A percentile compares a stretch with the other conserved stretches of the same genome.
phyloP scores from a whole-genome alignment of 164 flowering plant species.

The Dillenia turbinata region DNA sequence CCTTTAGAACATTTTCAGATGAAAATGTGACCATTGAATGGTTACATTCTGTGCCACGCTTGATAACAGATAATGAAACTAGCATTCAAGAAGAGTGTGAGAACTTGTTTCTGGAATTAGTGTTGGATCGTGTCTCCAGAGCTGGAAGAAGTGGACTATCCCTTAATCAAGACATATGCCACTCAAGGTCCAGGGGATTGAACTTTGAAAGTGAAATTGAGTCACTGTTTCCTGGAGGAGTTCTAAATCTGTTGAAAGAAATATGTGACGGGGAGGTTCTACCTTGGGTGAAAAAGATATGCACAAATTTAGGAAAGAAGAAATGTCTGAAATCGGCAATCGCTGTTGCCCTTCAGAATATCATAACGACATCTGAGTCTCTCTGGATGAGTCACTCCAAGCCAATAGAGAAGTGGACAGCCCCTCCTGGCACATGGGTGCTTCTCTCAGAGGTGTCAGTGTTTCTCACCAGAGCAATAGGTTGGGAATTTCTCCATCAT shows the following conservation, averaged over 20 bases:
- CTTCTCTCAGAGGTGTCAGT: slow-evolving; percentile 88
- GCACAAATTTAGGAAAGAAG: slow-evolving; percentile 88
- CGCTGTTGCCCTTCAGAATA: slow-evolving; percentile 66
- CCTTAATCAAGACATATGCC: background rate
- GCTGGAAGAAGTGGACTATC: slow-evolving; percentile 30
- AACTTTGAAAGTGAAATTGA: slow-evolving; percentile 34
- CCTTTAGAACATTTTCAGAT: slow-evolving; percentile 56
- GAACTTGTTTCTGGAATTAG: slow-evolving; percentile 73
- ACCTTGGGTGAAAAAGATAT: slow-evolving; percentile 82
- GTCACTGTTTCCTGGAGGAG: slow-evolving; percentile 47
- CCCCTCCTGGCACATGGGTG: slow-evolving; percentile 95
- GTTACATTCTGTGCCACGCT: slow-evolving; percentile 84
- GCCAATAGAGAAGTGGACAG: slow-evolving; percentile 89
- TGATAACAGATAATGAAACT: slow-evolving; percentile 81
- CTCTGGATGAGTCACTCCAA: slow-evolving; percentile 56
- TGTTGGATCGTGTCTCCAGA: slow-evolving; percentile 63
- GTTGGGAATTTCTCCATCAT: slow-evolving; percentile 89
- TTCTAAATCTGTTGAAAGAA: slow-evolving; percentile 50
- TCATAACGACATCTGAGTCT: slow-evolving; percentile 73
- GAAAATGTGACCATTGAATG: slow-evolving; percentile 66
- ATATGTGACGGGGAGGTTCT: slow-evolving; percentile 68
- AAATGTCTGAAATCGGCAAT: slow-evolving; percentile 54
- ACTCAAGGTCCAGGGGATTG: background rate
- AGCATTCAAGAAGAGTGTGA: slow-evolving; percentile 95
- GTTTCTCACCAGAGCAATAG: slow-evolving; percentile 67